These are phyloP conservation scores for Plasmodium malariae DNA, from an alignment of 169 alveolate species.

Conservation along the genomic window DNA sequence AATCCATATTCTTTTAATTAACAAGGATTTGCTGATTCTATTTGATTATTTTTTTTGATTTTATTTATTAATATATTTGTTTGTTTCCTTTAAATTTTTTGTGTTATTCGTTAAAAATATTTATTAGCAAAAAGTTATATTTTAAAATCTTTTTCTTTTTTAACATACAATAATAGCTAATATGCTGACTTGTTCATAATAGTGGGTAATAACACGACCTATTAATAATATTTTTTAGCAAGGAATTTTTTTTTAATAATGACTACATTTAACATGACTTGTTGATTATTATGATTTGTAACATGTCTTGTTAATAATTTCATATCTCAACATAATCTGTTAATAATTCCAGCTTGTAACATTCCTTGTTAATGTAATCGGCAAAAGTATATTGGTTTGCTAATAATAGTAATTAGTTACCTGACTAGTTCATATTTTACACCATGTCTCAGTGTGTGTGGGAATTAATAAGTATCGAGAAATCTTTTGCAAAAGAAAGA, in stretches of 20 bases:
- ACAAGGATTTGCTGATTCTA: background rate
- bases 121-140: background rate
- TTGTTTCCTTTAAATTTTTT: too few relatives aligned
- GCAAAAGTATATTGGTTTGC: too few relatives aligned
- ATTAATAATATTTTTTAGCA: too few relatives aligned
- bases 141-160: background rate
- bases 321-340: too few relatives aligned
- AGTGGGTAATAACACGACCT: too few relatives aligned
- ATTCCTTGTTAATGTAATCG: background rate
- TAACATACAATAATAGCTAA: conserved; percentile 17
- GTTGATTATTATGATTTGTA: too few relatives aligned
- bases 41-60: conserved; percentile 5
- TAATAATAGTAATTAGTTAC: too few relatives aligned
- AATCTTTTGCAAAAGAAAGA: conserved; percentile 27
- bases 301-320: too few relatives aligned
- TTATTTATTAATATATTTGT: background rate
- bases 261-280: too few relatives aligned
- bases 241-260: too few relatives aligned
- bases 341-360: background rate
- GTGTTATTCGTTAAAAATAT: too few relatives aligned
- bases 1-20: background rate
- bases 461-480: conserved; percentile 63
- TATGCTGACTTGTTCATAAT: conserved; percentile 15
- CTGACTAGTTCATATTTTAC: conserved; percentile 18
- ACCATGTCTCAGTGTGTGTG: conserved; percentile 76